Evolutionary conservation across 257 asterid genomes (phyloP).

Genomic region (Jaltomata sinuosa): DNA sequence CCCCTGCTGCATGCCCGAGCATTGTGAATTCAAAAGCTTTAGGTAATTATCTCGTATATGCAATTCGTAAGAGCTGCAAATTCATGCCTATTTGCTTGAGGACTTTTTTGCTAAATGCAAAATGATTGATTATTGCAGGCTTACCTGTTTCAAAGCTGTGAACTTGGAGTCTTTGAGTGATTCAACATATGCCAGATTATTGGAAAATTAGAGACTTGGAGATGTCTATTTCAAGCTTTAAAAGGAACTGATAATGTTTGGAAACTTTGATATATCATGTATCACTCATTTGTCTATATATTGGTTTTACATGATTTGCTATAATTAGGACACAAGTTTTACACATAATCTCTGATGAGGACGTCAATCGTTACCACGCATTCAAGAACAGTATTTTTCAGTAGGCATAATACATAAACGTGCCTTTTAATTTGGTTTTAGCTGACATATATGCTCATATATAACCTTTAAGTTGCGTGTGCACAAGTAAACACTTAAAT

Average conservation of each 20-base stretch:
- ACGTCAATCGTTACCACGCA: too few species aligned
- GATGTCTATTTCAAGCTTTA: neutral
- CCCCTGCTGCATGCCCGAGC: conserved; percentile 95
- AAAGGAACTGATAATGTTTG: neutral
- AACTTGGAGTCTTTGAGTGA: neutral
- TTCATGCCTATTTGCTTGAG: neutral
- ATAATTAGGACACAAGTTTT: neutral
- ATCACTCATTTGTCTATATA: neutral
- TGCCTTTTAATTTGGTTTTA: too few species aligned
- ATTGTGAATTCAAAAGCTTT: conserved; percentile 77
- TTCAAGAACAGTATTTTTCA: too few species aligned
- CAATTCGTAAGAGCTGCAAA: neutral
- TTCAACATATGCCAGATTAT: neutral
- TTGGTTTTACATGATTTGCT: neutral
- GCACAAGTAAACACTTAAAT: too few species aligned
- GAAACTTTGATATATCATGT: neutral
- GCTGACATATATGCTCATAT: too few species aligned
- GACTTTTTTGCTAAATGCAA: neutral
- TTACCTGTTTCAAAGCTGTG: conserved; percentile 71
- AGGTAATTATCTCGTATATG: conserved; percentile 31
- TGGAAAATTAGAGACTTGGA: neutral
- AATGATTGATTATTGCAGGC: conserved; percentile 27
- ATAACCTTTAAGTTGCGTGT: too few species aligned
- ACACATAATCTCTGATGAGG: neutral
- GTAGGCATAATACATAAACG: too few species aligned